phyloP scores from a whole-genome alignment of 2,329 filamentous ascomycete species.

The Tolypocladium amazonense region DNA sequence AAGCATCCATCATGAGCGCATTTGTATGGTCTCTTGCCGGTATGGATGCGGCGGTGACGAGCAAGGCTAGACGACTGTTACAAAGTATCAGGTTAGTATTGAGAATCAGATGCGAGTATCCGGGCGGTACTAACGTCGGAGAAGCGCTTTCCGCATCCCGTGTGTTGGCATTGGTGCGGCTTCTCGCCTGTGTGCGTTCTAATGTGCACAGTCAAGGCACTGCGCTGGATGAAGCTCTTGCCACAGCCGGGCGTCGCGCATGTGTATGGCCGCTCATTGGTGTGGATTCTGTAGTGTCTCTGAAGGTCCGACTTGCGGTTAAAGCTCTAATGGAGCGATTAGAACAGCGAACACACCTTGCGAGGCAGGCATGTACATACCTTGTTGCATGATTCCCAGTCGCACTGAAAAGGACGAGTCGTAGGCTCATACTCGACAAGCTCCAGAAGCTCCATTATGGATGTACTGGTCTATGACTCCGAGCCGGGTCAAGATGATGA shows the following conservation, averaged over 20 bases:
- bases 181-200: slow-evolving; percentile 64
- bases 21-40: slow-evolving; percentile 55
- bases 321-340: slow-evolving; percentile 42
- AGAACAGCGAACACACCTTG: background rate
- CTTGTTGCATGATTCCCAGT: slow-evolving; percentile 53
- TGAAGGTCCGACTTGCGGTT: slow-evolving; percentile 63
- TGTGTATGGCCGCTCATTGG: slow-evolving; percentile 57
- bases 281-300: slow-evolving; percentile 61
- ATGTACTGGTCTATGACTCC: background rate
- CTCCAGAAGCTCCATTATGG: slow-evolving; percentile 51
- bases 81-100: background rate
- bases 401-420: slow-evolving; percentile 52
- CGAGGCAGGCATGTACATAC: slow-evolving; percentile 27
- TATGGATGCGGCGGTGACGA: slow-evolving; percentile 55
- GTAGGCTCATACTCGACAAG: slow-evolving; percentile 54
- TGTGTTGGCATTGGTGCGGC: slow-evolving; percentile 56
- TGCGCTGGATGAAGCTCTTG: slow-evolving; percentile 63
- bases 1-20: slow-evolving; percentile 50
- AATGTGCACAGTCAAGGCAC: slow-evolving; percentile 59
- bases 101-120: background rate
- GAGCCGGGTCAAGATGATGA: background rate
- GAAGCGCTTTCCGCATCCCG: slow-evolving; percentile 57
- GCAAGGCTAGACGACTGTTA: slow-evolving; percentile 53
- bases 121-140: slow-evolving; percentile 46
- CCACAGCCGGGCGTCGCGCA: slow-evolving; percentile 51